These are phyloP conservation scores for Emmonsia crescens DNA, from an alignment of 2,329 filamentous ascomycete genomes.

Conservation along the genomic window DNA sequence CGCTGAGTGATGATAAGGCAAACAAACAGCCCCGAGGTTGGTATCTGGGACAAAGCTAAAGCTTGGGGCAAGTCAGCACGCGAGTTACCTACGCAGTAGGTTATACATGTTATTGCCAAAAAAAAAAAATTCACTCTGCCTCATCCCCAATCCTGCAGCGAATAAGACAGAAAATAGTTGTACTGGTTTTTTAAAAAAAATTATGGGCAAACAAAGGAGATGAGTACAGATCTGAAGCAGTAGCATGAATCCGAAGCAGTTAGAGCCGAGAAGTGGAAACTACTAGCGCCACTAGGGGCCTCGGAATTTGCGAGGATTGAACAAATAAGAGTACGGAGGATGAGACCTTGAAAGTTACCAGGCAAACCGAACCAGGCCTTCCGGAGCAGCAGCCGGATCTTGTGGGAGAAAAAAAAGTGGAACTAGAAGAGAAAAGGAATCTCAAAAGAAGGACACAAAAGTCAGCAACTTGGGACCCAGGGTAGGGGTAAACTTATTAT, in stretches of 20 bases:
- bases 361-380: neutral
- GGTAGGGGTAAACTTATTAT: neutral
- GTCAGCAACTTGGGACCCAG: neutral
- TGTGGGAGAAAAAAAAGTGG: neutral
- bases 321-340: neutral
- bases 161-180: too few relatives aligned
- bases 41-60: neutral
- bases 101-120: neutral
- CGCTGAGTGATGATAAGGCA: neutral
- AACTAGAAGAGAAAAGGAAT: neutral
- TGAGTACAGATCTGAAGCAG: neutral
- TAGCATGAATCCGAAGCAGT: neutral
- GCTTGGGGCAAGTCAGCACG: neutral
- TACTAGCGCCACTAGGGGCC: neutral
- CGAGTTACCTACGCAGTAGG: too few relatives aligned
- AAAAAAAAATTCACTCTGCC: too few relatives aligned
- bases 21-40: neutral
- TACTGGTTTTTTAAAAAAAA: too few relatives aligned
- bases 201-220: neutral
- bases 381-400: neutral
- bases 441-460: neutral
- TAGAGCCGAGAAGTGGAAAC: neutral
- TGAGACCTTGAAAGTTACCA: neutral
- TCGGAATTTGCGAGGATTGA: neutral
- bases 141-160: too few relatives aligned